Conservation (phyloP, 257 asterid species). For the Knoxia roxburghii region DNA sequence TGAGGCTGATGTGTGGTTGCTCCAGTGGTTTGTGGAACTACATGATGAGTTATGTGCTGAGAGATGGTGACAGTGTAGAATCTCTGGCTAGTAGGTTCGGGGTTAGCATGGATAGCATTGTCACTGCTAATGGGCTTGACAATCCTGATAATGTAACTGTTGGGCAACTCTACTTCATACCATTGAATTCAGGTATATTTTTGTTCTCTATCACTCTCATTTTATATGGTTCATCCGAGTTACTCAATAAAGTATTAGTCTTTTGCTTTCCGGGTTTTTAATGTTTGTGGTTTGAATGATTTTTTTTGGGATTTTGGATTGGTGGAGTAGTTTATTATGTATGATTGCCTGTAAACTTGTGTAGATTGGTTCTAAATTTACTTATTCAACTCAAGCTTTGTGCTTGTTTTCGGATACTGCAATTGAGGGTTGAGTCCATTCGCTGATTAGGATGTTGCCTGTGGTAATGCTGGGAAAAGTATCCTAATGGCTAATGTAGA, state of each 20-base stretch:
- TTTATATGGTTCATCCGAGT: constrained; percentile 8
- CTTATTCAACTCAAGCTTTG: not conserved
- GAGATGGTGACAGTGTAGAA: constrained; percentile 82
- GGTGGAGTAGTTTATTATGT: not conserved
- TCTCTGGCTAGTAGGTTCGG: constrained; percentile 93
- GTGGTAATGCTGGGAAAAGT: not conserved
- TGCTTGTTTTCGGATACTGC: not conserved
- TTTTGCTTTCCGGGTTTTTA: not conserved
- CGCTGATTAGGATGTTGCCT: not conserved
- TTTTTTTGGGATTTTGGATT: constrained; percentile 16
- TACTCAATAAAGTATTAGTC: constrained; percentile 7
- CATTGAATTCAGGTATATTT: constrained; percentile 68
- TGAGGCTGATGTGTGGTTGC: constrained; percentile 85
- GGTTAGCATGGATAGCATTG: constrained; percentile 95
- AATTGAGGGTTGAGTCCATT: not conserved
- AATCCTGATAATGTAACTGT: constrained; percentile 84
- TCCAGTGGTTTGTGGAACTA: constrained; percentile 96
- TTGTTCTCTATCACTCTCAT: not conserved
- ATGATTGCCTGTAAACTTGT: constrained; percentile 4
- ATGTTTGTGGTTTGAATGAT: constrained; percentile 1
- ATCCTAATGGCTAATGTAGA: not conserved
- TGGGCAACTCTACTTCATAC: constrained; percentile 75
- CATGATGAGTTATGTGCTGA: constrained; percentile 89
- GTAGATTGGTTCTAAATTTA: constrained; percentile 1
- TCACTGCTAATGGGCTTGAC: constrained; percentile 58